phyloP scores from a whole-genome alignment of 805 yeast genomes.

The Priceomyces fermenticarens region DNA sequence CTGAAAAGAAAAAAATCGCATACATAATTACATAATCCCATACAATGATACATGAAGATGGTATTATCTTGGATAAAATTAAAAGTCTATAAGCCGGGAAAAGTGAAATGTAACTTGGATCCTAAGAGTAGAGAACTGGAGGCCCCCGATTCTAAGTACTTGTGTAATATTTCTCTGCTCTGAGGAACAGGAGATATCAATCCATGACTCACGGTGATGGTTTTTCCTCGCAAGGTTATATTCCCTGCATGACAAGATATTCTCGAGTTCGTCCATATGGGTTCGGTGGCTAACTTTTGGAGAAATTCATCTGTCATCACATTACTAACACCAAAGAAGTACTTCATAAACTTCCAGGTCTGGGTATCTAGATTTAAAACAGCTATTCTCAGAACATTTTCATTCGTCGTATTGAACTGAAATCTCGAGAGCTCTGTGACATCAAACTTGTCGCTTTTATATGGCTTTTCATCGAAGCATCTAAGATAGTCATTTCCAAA shows the following conservation, averaged over 20 bases:
- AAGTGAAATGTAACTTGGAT: conserved; percentile 31
- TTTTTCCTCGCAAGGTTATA: conserved; percentile 31
- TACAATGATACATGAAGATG: background rate
- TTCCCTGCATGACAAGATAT: conserved; percentile 29
- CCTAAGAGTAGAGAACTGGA: conserved; percentile 29
- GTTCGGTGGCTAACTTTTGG: conserved; percentile 14
- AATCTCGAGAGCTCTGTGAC: conserved; percentile 29
- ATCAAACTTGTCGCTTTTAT: conserved; percentile 32
- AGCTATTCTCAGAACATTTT: conserved; percentile 29
- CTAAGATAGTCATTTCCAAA: conserved; percentile 35
- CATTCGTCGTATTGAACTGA: conserved; percentile 23
- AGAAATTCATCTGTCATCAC: conserved; percentile 20
- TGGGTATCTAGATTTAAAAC: conserved; percentile 38
- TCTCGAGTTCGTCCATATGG: conserved; percentile 25
- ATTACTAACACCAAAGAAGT: conserved; percentile 28
- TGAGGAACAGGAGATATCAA: conserved; percentile 30
- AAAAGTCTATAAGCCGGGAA: conserved; percentile 28
- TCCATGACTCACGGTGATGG: conserved; percentile 37
- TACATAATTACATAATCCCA: conserved; percentile 5
- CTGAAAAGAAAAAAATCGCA: conserved; percentile 1
- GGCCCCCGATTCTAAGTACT: conserved; percentile 15
- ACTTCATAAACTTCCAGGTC: conserved; percentile 38
- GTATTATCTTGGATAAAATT: background rate
- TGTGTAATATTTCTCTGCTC: conserved; percentile 22
- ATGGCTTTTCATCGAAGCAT: conserved; percentile 26